Conservation (phyloP, 73 alveolate species). For the Paramecium primaurelia region DNA sequence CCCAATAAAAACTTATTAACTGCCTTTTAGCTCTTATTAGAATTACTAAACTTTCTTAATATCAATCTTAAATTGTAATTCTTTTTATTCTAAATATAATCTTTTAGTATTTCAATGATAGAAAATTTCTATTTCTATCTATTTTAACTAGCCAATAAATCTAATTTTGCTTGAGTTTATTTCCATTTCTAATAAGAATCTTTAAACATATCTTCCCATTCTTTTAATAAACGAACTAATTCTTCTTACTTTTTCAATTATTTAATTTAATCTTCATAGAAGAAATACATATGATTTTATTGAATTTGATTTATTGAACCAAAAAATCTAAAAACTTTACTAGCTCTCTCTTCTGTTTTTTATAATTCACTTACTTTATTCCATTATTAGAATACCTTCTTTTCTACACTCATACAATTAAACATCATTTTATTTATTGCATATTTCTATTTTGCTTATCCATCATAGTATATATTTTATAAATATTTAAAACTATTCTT, state of each 20-base stretch:
- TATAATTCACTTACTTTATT: neutral
- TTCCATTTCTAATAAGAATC: conserved; percentile 39
- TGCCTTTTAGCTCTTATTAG: neutral
- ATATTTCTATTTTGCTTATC: neutral
- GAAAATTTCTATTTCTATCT: neutral
- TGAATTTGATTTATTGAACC: neutral
- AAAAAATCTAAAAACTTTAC: neutral
- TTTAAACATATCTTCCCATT: conserved; percentile 14
- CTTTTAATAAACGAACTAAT: neutral
- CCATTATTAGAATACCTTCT: neutral
- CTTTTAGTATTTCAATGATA: neutral
- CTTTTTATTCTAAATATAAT: neutral
- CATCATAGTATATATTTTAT: neutral
- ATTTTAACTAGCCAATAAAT: neutral
- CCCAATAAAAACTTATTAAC: neutral
- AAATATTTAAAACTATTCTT: neutral
- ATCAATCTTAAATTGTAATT: neutral
- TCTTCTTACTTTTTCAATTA: neutral
- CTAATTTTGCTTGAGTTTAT: neutral
- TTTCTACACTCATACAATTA: conserved; percentile 20
- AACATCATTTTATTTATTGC: neutral
- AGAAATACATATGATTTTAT: neutral
- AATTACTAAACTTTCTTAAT: neutral
- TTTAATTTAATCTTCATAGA: neutral
- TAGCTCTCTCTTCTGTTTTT: neutral